These are phyloP conservation scores for Candida montana DNA, from an alignment of 805 yeast species.

Conservation along the genomic window DNA sequence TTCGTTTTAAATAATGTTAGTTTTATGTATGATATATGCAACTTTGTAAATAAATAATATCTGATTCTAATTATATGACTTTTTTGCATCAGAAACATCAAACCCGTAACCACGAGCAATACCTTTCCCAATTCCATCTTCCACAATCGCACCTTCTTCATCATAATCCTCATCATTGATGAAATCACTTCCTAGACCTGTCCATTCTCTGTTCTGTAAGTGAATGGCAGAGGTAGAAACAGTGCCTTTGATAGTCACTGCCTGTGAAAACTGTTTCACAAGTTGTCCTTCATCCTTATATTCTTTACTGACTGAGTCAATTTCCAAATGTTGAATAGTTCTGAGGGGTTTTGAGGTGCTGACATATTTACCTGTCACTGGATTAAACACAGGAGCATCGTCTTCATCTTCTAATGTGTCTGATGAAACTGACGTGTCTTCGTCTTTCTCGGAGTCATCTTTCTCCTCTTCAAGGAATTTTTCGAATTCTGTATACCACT, in stretches of 20 bases:
- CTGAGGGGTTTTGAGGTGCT: constrained; percentile 74
- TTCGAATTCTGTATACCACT: constrained; percentile 83
- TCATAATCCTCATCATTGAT: constrained; percentile 33
- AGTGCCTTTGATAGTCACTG: constrained; percentile 66
- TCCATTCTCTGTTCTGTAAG: constrained; percentile 74
- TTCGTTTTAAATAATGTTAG: no score
- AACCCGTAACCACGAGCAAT: constrained; percentile 81
- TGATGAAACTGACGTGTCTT: not conserved
- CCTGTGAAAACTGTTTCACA: constrained; percentile 50
- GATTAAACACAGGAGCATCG: constrained; percentile 79
- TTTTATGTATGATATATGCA: no score
- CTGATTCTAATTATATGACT: no score
- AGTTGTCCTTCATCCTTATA: constrained; percentile 34
- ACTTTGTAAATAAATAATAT: no score
- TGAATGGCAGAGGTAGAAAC: constrained; percentile 83
- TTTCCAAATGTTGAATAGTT: constrained; percentile 55
- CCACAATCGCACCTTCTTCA: constrained; percentile 68
- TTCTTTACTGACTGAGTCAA: constrained; percentile 37
- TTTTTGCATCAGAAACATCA: constrained; percentile 23
- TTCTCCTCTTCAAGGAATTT: constrained; percentile 38
- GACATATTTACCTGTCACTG: constrained; percentile 76
- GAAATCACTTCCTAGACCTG: constrained; percentile 87
- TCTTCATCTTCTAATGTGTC: constrained; percentile 27
- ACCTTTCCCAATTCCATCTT: constrained; percentile 75
- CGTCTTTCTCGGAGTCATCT: constrained; percentile 26